phyloP scores from a whole-genome alignment of 192 early-diverging fungal genomes.

The Coemansia sp. region DNA sequence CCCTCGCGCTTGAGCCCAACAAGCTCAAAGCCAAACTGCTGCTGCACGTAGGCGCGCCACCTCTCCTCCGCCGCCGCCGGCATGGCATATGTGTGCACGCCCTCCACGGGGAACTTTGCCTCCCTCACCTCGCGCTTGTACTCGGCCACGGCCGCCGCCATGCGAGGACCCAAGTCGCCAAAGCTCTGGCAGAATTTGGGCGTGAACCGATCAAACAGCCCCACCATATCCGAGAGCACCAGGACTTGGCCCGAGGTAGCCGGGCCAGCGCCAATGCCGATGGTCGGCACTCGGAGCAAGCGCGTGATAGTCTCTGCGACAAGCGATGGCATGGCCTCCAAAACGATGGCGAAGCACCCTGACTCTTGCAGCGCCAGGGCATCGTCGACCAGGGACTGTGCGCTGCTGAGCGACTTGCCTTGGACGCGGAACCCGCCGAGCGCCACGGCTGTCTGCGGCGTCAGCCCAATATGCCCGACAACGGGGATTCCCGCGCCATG shows the following conservation, averaged over 20 bases:
- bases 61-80: conserved; percentile 44
- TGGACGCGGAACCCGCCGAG: conserved; percentile 93
- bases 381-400: conserved; percentile 78
- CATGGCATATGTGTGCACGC: conserved; percentile 74
- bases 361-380: conserved; percentile 89
- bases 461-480: conserved; percentile 93
- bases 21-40: conserved; percentile 44
- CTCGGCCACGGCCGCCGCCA: conserved; percentile 69
- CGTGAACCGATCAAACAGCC: conserved; percentile 88
- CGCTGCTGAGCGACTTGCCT: conserved; percentile 82
- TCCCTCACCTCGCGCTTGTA: conserved; percentile 80
- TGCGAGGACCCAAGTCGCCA: conserved; percentile 73
- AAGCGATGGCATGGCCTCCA: conserved; percentile 92
- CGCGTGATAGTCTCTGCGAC: conserved; percentile 88
- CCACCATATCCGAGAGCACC: conserved; percentile 89
- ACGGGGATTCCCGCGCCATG: conserved; percentile 89
- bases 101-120: conserved; percentile 73
- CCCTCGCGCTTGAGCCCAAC: background rate
- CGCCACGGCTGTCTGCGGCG: conserved; percentile 87
- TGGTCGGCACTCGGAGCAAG: conserved; percentile 83
- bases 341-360: conserved; percentile 87
- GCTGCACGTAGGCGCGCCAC: conserved; percentile 45
- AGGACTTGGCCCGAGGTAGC: conserved; percentile 93
- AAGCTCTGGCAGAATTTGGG: conserved; percentile 96
- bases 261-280: conserved; percentile 95